Percentiles rank a stretch among this genome's conserved stretches.
Evolutionary conservation across 176 grass and related monocot species (phyloP).

Genomic region (Cymbopogon citratus): DNA sequence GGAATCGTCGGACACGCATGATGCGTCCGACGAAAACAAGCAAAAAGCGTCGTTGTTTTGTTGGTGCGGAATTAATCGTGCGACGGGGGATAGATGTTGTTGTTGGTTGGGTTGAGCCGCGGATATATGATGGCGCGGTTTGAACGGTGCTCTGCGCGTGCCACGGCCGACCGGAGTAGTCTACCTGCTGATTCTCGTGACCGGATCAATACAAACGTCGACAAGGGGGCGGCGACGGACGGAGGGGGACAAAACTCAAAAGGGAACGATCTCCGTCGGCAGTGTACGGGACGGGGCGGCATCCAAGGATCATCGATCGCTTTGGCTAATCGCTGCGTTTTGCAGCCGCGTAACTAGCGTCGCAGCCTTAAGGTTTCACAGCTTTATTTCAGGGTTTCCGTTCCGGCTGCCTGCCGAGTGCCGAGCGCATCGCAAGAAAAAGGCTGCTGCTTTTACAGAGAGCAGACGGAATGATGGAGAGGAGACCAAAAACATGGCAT

Average conservation of each 20-base stretch:
- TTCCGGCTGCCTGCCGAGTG: not conserved
- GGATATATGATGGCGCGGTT: slow-evolving; percentile 42
- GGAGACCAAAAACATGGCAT: too few relatives aligned
- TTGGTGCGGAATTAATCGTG: too few relatives aligned
- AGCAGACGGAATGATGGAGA: not conserved
- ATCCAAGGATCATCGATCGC: too few relatives aligned
- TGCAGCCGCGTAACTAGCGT: not conserved
- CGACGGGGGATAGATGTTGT: too few relatives aligned
- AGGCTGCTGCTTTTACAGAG: not conserved
- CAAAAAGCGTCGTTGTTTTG: too few relatives aligned
- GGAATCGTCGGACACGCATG: too few relatives aligned
- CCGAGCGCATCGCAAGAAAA: not conserved
- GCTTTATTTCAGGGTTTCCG: not conserved
- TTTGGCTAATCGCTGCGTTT: not conserved
- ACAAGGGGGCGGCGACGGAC: not conserved
- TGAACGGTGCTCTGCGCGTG: too few relatives aligned
- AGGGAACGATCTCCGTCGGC: too few relatives aligned
- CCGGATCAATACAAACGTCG: not conserved
- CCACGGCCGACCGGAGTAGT: not conserved
- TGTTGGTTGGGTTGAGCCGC: too few relatives aligned
- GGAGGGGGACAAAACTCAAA: not conserved
- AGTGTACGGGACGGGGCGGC: too few relatives aligned
- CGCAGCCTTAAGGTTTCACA: not conserved
- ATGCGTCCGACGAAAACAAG: too few relatives aligned
- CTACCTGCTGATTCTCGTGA: not conserved